Percentiles rank a stretch among this genome's conserved stretches.
phyloP scores from a whole-genome alignment of 805 yeast genomes.

The Ogataea pini region DNA sequence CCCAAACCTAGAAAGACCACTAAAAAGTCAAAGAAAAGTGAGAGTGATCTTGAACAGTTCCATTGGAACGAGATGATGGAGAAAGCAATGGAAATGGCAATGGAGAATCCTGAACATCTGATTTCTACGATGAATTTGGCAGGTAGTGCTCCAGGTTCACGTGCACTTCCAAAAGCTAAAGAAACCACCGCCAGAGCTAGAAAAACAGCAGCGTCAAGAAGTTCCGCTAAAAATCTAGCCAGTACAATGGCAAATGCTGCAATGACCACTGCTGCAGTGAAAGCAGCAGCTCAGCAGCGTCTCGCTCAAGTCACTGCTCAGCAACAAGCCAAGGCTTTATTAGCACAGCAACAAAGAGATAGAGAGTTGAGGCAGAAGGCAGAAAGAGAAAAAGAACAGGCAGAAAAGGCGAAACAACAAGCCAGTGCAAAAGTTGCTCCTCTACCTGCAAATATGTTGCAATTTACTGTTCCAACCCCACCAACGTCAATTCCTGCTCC shows the following conservation, averaged over 20 bases:
- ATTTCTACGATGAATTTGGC: constrained; percentile 38
- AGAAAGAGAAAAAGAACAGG: constrained; percentile 14
- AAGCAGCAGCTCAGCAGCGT: constrained; percentile 27
- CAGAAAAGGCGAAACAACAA: constrained; percentile 1
- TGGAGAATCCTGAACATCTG: constrained; percentile 53
- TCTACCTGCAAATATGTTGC: constrained; percentile 17
- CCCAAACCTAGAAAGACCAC: constrained; percentile 9
- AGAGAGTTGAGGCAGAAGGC: constrained; percentile 17
- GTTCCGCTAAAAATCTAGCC: constrained; percentile 5
- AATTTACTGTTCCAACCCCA: constrained; percentile 19
- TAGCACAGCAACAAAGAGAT: constrained; percentile 23
- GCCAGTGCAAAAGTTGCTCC: constrained; percentile 6
- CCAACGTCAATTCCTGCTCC: constrained; percentile 17
- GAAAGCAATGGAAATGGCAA: constrained; percentile 75
- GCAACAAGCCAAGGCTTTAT: constrained; percentile 19
- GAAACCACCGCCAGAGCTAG: constrained; percentile 5
- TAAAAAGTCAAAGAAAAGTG: constrained; percentile 11
- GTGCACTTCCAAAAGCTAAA: neutral
- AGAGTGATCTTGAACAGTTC: constrained; percentile 51
- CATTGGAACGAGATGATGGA: constrained; percentile 72
- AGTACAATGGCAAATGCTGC: constrained; percentile 25
- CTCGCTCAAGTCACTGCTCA: constrained; percentile 27
- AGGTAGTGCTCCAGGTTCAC: constrained; percentile 11
- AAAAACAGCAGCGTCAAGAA: constrained; percentile 6
- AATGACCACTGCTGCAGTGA: constrained; percentile 25